A percentile compares a stretch with the other conserved stretches of the same genome.
phyloP scores from a whole-genome alignment of 2,329 filamentous ascomycete genomes.

The Sporothrix curviconia region DNA sequence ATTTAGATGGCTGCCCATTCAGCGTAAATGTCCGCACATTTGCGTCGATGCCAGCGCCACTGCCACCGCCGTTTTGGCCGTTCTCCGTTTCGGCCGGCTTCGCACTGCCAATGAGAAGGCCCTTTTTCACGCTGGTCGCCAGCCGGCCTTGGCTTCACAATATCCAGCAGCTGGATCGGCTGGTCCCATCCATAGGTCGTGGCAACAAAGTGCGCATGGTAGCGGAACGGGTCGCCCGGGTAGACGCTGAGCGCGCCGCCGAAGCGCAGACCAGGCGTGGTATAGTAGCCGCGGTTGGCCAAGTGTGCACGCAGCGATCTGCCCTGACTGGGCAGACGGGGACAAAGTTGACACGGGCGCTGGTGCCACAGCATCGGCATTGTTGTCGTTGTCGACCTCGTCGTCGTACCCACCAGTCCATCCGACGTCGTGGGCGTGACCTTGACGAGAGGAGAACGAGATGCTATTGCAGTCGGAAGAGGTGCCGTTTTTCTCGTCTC shows the following conservation, averaged over 20 bases:
- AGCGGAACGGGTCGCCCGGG: conserved; percentile 87
- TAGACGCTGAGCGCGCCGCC: conserved; percentile 93
- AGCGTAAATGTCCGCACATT: conserved; percentile 69
- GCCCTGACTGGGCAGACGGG: no score
- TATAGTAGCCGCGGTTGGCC: conserved; percentile 72
- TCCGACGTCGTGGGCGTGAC: conserved; percentile 33
- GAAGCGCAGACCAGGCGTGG: conserved; percentile 88
- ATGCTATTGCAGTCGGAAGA: no score
- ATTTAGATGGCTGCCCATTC: conserved; percentile 91
- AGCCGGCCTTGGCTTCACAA: conserved; percentile 81
- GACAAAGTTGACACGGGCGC: no score
- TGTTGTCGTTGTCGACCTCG: neutral
- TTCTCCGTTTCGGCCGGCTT: neutral
- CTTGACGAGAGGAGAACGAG: no score
- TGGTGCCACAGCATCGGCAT: neutral
- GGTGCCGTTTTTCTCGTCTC: neutral
- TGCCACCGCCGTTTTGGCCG: no score
- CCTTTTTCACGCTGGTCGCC: conserved; percentile 94
- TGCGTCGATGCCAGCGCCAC: neutral
- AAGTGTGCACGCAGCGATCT: conserved; percentile 68
- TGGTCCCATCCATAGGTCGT: conserved; percentile 84
- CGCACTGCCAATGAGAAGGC: conserved; percentile 75
- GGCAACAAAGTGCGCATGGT: conserved; percentile 89
- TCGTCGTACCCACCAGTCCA: conserved; percentile 27
- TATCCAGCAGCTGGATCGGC: conserved; percentile 73